phyloP scores from a whole-genome alignment of 768 basidiomycete genomes.

The Hericium alpestre region DNA sequence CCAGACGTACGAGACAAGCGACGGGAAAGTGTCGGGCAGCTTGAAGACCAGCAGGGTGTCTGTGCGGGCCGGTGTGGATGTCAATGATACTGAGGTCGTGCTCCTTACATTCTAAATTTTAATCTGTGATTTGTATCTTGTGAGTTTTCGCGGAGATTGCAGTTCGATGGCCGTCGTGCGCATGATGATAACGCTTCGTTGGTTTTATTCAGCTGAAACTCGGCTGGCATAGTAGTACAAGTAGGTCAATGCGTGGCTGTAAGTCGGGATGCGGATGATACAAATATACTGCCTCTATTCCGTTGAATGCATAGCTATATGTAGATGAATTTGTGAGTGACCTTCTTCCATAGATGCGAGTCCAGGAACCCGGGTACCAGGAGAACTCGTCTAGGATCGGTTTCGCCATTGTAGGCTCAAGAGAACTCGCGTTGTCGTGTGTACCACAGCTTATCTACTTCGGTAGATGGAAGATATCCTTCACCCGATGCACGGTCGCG shows the following conservation, averaged over 20 bases:
- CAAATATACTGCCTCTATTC: not conserved
- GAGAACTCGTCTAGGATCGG: too few relatives aligned
- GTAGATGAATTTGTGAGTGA: not conserved
- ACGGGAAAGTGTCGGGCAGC: conserved; percentile 31
- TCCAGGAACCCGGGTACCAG: too few relatives aligned
- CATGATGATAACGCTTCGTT: not conserved
- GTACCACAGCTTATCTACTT: not conserved
- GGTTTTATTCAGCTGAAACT: not conserved
- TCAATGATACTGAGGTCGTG: conserved; percentile 38
- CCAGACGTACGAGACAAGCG: conserved; percentile 42
- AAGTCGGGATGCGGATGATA: not conserved
- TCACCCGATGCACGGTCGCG: conserved; percentile 39
- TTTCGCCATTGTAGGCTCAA: too few relatives aligned
- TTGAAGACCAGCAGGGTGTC: conserved; percentile 19
- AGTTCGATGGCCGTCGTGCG: too few relatives aligned
- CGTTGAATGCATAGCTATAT: not conserved
- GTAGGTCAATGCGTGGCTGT: not conserved
- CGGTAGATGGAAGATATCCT: conserved; percentile 35
- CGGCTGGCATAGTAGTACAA: too few relatives aligned
- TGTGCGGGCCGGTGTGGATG: conserved; percentile 30
- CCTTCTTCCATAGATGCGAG: not conserved
- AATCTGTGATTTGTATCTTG: too few relatives aligned
- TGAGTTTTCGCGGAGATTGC: too few relatives aligned
- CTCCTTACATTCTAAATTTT: conserved; percentile 31
- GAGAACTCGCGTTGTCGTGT: too few relatives aligned